A percentile compares a stretch with the other conserved stretches of the same genome.
phyloP scores from a whole-genome alignment of 306 rosid genomes.

The Gynostemma pentaphyllum region DNA sequence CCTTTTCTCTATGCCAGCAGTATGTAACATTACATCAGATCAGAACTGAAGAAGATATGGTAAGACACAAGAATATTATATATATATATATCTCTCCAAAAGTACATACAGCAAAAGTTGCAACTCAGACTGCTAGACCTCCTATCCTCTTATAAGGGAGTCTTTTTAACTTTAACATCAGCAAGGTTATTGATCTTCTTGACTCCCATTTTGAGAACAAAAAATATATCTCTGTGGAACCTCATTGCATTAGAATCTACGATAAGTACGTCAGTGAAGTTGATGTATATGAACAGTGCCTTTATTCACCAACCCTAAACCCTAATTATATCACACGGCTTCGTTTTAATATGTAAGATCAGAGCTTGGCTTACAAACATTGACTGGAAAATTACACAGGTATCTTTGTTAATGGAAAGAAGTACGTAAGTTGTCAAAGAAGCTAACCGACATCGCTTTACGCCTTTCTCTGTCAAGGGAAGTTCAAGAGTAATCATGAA shows the following conservation, averaged over 20 bases:
- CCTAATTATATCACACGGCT: slow-evolving; percentile 6
- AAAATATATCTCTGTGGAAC: not conserved
- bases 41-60: not conserved
- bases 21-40: not conserved
- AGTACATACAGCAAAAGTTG: slow-evolving; percentile 1
- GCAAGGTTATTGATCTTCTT: not conserved
- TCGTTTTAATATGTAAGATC: not conserved
- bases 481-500: slow-evolving; percentile 72
- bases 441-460: slow-evolving; percentile 28
- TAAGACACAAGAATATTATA: too few relatives aligned
- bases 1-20: not conserved
- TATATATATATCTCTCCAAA: slow-evolving; percentile 2
- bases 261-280: slow-evolving; percentile 2
- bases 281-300: not conserved
- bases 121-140: slow-evolving; percentile 3
- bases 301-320: slow-evolving; percentile 5
- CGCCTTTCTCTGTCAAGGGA: slow-evolving; percentile 43
- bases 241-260: slow-evolving; percentile 3
- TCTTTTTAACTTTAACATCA: not conserved
- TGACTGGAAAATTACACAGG: slow-evolving; percentile 3
- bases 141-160: not conserved
- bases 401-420: slow-evolving; percentile 4
- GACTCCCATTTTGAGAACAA: not conserved
- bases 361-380: slow-evolving; percentile 6
- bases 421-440: not conserved